A percentile compares a stretch with the other conserved stretches of the same genome.
Conservation (phyloP, 208 protist species). For the Strigomonas culicis region DNA sequence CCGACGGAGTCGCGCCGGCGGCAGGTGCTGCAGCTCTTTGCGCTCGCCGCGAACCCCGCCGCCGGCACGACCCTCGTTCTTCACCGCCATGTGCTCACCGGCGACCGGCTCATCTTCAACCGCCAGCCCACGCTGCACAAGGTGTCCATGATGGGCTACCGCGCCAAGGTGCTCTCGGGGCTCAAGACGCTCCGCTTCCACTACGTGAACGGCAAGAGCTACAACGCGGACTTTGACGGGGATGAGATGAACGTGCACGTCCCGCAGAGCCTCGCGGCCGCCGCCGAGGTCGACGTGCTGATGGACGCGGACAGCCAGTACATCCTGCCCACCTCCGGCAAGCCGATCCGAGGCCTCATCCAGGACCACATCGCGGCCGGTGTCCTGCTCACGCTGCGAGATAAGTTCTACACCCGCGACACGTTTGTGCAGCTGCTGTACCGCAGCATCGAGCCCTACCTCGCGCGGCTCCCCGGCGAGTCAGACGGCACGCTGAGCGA, state of each 20-base stretch:
- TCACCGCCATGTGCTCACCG: conserved; percentile 96
- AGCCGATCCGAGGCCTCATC: conserved; percentile 99
- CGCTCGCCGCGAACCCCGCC: conserved; percentile 45
- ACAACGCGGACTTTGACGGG: conserved; percentile 99
- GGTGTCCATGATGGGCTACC: conserved; percentile 98
- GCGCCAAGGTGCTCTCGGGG: conserved; percentile 89
- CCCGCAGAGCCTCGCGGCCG: conserved; percentile 94
- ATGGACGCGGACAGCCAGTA: conserved; percentile 97
- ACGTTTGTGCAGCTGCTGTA: conserved; percentile 95
- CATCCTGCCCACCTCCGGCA: conserved; percentile 93
- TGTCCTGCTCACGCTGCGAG: conserved; percentile 94
- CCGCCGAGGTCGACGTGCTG: conserved; percentile 94
- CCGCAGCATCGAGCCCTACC: conserved; percentile 79
- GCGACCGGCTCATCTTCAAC: conserved; percentile 99
- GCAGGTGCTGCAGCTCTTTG: conserved; percentile 77
- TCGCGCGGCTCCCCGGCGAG: conserved; percentile 18
- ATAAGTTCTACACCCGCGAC: conserved; percentile 95
- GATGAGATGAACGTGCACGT: conserved; percentile 99
- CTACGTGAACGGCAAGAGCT: conserved; percentile 99
- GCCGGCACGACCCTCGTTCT: conserved; percentile 78
- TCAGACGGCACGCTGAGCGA: conserved; percentile 48
- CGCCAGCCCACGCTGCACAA: conserved; percentile 99
- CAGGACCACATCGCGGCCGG: conserved; percentile 99
- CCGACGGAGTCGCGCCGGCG: conserved; percentile 68
- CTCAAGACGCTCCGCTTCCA: conserved; percentile 98